Percentiles rank a stretch among this genome's conserved stretches.
These are phyloP conservation scores for Xylaria sp. DNA, from an alignment of 2,329 filamentous ascomycete genomes.

Conservation along the genomic window DNA sequence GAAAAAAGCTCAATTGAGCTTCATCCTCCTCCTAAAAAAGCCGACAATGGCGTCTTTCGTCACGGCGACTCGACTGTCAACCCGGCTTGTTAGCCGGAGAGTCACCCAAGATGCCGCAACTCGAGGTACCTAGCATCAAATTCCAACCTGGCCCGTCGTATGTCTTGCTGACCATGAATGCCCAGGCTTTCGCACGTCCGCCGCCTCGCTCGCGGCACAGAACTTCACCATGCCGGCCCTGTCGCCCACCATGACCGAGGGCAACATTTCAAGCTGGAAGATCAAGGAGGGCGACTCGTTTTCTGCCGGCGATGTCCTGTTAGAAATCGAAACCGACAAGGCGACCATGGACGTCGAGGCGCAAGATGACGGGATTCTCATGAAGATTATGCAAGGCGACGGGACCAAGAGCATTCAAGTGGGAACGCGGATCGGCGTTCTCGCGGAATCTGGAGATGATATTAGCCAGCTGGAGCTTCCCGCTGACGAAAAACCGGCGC, in stretches of 20 bases:
- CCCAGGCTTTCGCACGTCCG: conserved; percentile 66
- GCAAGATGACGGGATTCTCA: conserved; percentile 83
- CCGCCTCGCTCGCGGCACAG: conserved; percentile 70
- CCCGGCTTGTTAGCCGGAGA: conserved; percentile 59
- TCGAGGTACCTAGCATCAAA: conserved; percentile 57
- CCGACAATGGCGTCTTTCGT: conserved; percentile 67
- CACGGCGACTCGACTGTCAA: conserved; percentile 65
- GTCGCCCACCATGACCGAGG: conserved; percentile 92
- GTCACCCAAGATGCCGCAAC: conserved; percentile 55
- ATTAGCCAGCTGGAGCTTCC: conserved; percentile 74
- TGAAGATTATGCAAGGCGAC: conserved; percentile 77
- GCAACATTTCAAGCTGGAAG: conserved; percentile 83
- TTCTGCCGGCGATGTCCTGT: conserved; percentile 79
- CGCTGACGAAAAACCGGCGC: conserved; percentile 60
- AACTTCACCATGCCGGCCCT: conserved; percentile 92
- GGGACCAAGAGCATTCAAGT: conserved; percentile 78
- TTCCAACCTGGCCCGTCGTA: conserved; percentile 11
- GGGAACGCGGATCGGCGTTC: conserved; percentile 78
- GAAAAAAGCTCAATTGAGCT: conserved; percentile 37
- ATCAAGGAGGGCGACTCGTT: conserved; percentile 87
- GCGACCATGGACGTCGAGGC: conserved; percentile 94
- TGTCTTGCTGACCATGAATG: conserved; percentile 4
- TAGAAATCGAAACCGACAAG: conserved; percentile 94
- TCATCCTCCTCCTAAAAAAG: conserved; percentile 25
- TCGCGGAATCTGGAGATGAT: conserved; percentile 82